Evolutionary conservation across 2,329 filamentous ascomycete genomes (phyloP), one percentile per base, ranked within the genome.

Genomic region (Lachnellula occidentalis): DNA sequence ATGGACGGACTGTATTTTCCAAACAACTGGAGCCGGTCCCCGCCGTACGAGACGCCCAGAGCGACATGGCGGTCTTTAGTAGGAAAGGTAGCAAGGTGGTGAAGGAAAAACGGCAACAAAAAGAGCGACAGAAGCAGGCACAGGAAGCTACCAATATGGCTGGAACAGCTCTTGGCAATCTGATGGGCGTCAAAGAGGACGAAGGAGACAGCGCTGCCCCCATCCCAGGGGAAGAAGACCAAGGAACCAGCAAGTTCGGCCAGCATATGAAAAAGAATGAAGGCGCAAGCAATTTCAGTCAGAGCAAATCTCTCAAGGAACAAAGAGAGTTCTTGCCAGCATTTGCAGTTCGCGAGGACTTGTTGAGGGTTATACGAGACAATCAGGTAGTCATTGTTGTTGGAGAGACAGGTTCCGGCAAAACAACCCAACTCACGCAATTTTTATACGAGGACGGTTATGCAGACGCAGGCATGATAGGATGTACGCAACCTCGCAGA

Each of bases 11-110:
- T 19, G 88, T 99, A 54, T 99, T 99, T 70, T 99, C 94, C 3
- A 97, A 96, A 71, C 95, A 99, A 71, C 71, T 97, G 21, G 94
- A 99, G 56, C 95, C 94, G 0, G 88, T 99, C 1, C 90, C 92
- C 0, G 95, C 94, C 0, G 89, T 99, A 14, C 82, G 88, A 50
- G 94, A 99, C 69, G 86, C 88, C 24, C 92, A 97, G 72, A 99
- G 95, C 68, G 94, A 99, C 67, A 96, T 99, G 94, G 94, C 94
- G 1, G 92, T 99, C 1, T 97, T 97, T 65, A 95, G 91, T 73
- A 82, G 92, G 43, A 96, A 96, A 70, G 94, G 94, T 1, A 97
- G 92, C 68, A 88, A 85, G 64, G 91, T 96, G 2, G 94, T 99
- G 12, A 89, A 88, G 66, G 94, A 99, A 64, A 86, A 87, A 63